Evolutionary conservation across 176 grass and related monocot genomes (phyloP).

Genomic region (Juncus effusus): DNA sequence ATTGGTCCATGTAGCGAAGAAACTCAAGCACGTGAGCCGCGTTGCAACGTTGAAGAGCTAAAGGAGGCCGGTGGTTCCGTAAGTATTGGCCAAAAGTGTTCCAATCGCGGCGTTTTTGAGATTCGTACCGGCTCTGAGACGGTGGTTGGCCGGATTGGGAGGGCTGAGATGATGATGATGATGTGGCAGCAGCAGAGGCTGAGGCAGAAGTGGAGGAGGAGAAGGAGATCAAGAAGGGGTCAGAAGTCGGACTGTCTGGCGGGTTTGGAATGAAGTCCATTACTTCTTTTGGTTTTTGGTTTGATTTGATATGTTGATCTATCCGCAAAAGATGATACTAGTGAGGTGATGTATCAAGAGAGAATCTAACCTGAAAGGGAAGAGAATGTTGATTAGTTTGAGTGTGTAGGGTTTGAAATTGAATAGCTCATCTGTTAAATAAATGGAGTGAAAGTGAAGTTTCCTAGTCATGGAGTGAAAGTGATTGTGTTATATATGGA

Average conservation of each 20-base stretch:
- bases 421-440: neutral
- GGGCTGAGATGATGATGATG: constrained; percentile 30
- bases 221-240: constrained; percentile 49
- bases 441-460: neutral
- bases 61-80: constrained; percentile 78
- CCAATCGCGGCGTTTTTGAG: constrained; percentile 87
- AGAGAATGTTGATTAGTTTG: constrained; percentile 1
- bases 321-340: too few relatives aligned
- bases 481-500: neutral
- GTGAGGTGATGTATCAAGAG: neutral
- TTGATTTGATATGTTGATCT: neutral
- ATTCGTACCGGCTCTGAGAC: constrained; percentile 72
- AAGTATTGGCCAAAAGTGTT: constrained; percentile 93
- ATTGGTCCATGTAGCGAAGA: constrained; percentile 93
- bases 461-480: neutral
- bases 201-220: constrained; percentile 38
- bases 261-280: constrained; percentile 53
- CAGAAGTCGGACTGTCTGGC: constrained; percentile 36
- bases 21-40: constrained; percentile 84
- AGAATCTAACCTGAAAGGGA: constrained; percentile 7
- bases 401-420: constrained; percentile 3
- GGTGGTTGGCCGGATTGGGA: constrained; percentile 45
- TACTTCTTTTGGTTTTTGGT: constrained; percentile 9
- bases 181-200: constrained; percentile 20
- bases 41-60: constrained; percentile 65